Evolutionary conservation across 1,139 yeast species (phyloP).

Genomic region (Yamadazyma kanchanaburiensis): DNA sequence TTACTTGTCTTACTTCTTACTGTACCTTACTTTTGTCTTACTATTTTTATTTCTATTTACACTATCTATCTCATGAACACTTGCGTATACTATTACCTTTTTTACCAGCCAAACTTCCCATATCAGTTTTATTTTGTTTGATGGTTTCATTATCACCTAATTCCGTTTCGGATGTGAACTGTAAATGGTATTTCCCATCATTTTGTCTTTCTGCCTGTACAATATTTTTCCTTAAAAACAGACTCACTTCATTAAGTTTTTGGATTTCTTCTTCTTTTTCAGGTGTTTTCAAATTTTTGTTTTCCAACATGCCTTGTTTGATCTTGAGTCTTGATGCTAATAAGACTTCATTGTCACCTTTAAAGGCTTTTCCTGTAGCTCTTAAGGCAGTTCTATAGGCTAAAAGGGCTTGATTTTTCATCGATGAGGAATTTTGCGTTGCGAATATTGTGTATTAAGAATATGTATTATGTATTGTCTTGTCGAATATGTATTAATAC

Average conservation of each 20-base stretch:
- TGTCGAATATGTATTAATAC: too few species aligned
- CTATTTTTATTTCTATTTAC: not conserved
- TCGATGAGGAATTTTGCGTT: conserved; percentile 1
- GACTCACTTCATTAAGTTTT: conserved; percentile 67
- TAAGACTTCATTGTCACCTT: conserved; percentile 51
- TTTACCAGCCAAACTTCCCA: conserved; percentile 44
- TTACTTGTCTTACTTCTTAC: too few species aligned
- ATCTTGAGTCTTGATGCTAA: conserved; percentile 64
- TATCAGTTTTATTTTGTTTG: conserved; percentile 27
- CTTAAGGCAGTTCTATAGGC: conserved; percentile 72
- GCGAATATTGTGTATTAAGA: not conserved
- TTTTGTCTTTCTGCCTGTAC: conserved; percentile 74
- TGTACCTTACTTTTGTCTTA: too few species aligned
- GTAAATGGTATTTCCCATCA: conserved; percentile 48
- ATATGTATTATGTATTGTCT: too few species aligned
- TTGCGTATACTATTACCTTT: conserved; percentile 19
- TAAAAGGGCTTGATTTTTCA: conserved; percentile 26
- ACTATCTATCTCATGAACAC: conserved; percentile 5
- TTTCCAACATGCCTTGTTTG: conserved; percentile 53
- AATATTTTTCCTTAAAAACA: conserved; percentile 64
- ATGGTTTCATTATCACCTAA: conserved; percentile 79
- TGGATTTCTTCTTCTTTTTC: conserved; percentile 51
- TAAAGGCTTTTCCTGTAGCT: conserved; percentile 69
- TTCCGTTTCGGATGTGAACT: conserved; percentile 80
- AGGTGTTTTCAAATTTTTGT: conserved; percentile 24